A percentile compares a stretch with the other conserved stretches of the same genome.
Conservation (phyloP, 2,329 filamentous ascomycete species). For the Aureobasidium sp. region DNA sequence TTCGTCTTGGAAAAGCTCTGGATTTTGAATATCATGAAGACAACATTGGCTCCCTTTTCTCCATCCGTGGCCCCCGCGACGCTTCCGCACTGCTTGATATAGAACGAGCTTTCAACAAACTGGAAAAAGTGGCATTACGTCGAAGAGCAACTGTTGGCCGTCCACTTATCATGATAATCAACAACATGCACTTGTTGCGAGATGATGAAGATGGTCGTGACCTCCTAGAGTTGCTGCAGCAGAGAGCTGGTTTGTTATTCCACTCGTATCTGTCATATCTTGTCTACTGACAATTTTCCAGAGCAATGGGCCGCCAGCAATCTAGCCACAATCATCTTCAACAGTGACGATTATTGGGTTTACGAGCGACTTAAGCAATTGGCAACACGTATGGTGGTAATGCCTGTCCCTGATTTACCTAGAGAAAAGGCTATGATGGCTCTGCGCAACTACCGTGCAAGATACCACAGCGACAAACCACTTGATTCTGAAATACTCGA, state of each 20-base stretch:
- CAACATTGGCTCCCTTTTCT: conserved; percentile 94
- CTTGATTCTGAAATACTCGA: conserved; percentile 51
- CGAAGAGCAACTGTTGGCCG: conserved; percentile 54
- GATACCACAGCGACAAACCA: conserved; percentile 63
- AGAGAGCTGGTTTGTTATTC: conserved; percentile 54
- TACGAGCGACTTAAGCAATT: conserved; percentile 91
- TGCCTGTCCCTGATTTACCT: conserved; percentile 74
- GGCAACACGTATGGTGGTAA: conserved; percentile 89
- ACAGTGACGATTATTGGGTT: conserved; percentile 97
- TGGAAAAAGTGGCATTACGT: conserved; percentile 86
- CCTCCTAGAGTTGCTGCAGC: conserved; percentile 87
- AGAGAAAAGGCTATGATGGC: conserved; percentile 72
- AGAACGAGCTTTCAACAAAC: conserved; percentile 92
- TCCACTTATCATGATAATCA: conserved; percentile 88
- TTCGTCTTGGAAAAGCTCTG: conserved; percentile 83
- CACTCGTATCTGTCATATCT: background rate
- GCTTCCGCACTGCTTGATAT: conserved; percentile 90
- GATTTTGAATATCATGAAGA: conserved; percentile 98
- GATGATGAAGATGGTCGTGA: conserved; percentile 92
- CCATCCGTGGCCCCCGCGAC: conserved; percentile 84
- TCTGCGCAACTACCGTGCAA: conserved; percentile 69
- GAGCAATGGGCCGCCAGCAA: conserved; percentile 94
- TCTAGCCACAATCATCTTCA: conserved; percentile 87
- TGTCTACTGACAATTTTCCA: background rate
- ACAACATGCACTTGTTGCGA: conserved; percentile 83